Base-by-base conservation (phyloP, 2,329 filamentous ascomycete species). In the Cordyceps cicadae region DNA sequence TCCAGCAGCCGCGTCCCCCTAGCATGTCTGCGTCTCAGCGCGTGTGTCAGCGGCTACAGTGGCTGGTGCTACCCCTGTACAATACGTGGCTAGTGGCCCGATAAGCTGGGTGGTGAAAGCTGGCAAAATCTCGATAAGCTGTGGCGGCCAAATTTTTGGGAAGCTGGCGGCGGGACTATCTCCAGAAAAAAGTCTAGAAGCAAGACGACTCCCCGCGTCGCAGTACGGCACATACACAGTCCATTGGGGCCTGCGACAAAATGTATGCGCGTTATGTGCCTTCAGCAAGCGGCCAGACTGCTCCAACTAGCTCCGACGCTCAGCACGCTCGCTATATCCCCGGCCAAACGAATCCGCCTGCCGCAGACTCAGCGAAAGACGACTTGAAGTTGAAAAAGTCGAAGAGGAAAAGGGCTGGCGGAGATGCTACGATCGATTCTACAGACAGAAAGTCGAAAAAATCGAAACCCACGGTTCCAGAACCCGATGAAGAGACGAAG, bases 231-330 rank as follows among this genome's bases (percentile, higher is more conserved):
- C 48, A 17, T 24, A 32, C 5, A 32, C 21, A 34, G 29, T 53
- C 59, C 66, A 66, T 68, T 69, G 64, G 26, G 45, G 29, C 19
- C 46, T 53, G 55, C 34, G 32, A 58, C 63, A 68, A 12, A 29
- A 76, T 76, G 74, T 78, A 79, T 65, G 71, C 76, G 52, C 71
- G 77, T 64, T 79, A 79, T 62, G 67, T 79, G 17, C 77, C 74
- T 46, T 68, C 71, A 7, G 21, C 68, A 9, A 70, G 72, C 62
- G 67, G 61, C 43, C 61, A 68, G 58, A 64, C 54, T 29, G 43
- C 58, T 63, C 8, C 17, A 50, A 14, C 52, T 57, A n/a, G 53
- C 26, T 45, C 48, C 29, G 49, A 29, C 26, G 19, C 41, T 19
- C 49, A 59, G 74, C 77, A 79, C 65, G 70, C 76, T 50, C 71